Base-by-base conservation (phyloP, 768 basidiomycete species). In the Symmetrospora coprosmae region DNA sequence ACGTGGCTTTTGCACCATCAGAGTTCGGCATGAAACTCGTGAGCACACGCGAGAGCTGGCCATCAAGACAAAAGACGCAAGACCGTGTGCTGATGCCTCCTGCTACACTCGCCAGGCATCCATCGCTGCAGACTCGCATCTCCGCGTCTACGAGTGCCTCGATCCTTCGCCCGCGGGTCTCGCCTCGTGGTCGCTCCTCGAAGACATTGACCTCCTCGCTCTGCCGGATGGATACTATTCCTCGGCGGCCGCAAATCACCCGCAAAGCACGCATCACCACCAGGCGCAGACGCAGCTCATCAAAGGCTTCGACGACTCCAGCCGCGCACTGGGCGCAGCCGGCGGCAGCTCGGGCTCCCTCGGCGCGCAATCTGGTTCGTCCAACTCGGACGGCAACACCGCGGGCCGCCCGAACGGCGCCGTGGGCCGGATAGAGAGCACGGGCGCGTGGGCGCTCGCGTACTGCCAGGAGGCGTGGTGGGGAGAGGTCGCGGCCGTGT, bases 391-490 rank as follows among this genome's bases (percentile, higher is more conserved):
- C 56, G 82, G 81, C 68, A 73, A 66, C 62, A 27, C 67, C 39
- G 64, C 71, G 76, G 58, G 73, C 75, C 16, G 78, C 79, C 0
- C 62, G 75, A 40, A 1, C 37, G 60, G 16, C 28, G 50, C 2
- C 23, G 39, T 16, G 60, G 83, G 81, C 0, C 82, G 80, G 65
- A 77, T 84, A 39, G 86, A 91, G 71, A 87, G 87, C 2, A 83
- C 88, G 55, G 88, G 88, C 2, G 91, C 86, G 1, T 96, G 89
- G 89, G 85, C 83, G 59, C 73, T 99, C 40, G 85, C 84, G 7
- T 99, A 91, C 90, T 96, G 91, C 73, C 87, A 88, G 69, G 94
- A 97, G 67, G 78, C 80, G 62, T 94, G 90, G 72, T 94, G 90
- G 90, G 92, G 92, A 1, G 86, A 90, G 69, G 69, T 92, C 19